phyloP scores from a whole-genome alignment of 2,329 filamentous ascomycete species.

The Ophiostoma sp. region DNA sequence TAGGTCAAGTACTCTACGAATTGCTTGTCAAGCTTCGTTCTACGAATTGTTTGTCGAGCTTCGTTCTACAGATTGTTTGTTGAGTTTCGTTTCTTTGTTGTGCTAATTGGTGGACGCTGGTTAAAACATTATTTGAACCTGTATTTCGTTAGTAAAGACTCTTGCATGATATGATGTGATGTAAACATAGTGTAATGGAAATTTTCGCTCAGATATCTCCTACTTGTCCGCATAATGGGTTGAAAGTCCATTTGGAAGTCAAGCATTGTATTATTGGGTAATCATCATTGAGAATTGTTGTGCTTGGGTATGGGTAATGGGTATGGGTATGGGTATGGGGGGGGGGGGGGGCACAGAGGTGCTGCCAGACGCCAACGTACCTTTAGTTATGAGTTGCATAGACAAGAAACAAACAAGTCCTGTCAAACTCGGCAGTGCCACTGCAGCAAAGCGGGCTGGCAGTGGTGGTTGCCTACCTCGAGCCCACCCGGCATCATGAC shows the following conservation, averaged over 20 bases:
- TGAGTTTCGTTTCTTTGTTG: too few relatives aligned
- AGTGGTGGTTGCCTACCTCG: too few relatives aligned
- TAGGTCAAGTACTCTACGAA: too few relatives aligned
- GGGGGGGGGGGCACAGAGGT: not conserved
- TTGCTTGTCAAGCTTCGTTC: too few relatives aligned
- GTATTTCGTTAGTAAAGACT: too few relatives aligned
- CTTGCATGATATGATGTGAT: not conserved
- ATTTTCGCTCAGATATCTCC: constrained; percentile 13
- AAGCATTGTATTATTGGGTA: constrained; percentile 17
- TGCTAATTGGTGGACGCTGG: too few relatives aligned
- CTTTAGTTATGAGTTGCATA: not conserved
- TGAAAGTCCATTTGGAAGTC: constrained; percentile 16
- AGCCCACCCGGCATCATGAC: too few relatives aligned
- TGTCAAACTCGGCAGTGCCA: not conserved
- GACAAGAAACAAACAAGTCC: not conserved
- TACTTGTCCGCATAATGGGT: constrained; percentile 14
- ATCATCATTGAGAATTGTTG: constrained; percentile 13
- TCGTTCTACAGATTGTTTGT: too few relatives aligned
- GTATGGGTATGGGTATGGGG: too few relatives aligned
- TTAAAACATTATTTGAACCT: too few relatives aligned
- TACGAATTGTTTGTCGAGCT: too few relatives aligned
- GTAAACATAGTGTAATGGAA: not conserved
- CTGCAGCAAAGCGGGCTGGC: not conserved
- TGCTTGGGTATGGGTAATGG: not conserved
- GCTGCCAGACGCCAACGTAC: not conserved